Percentiles rank a stretch among this genome's conserved stretches.
Evolutionary conservation across 164 flowering plant species (phyloP).

Genomic region (Warburgia ugandensis): DNA sequence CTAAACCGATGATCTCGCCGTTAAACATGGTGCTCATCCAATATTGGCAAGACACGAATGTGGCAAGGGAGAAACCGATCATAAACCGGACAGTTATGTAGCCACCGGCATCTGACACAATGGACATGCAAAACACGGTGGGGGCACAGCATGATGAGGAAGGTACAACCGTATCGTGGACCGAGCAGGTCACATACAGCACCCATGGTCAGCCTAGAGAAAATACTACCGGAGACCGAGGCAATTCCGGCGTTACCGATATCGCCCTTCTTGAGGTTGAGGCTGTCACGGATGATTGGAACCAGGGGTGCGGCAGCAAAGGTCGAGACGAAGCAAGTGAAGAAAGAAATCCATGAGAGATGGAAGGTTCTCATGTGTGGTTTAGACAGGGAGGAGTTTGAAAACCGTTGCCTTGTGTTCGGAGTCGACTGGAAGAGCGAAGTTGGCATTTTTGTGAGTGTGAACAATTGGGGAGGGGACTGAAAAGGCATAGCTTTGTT

Average conservation of each 20-base stretch:
- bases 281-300: slow-evolving; percentile 74
- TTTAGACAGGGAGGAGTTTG: slow-evolving; percentile 40
- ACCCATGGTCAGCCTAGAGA: slow-evolving; percentile 71
- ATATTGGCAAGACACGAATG: slow-evolving; percentile 70
- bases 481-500: slow-evolving; percentile 21
- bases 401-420: slow-evolving; percentile 62
- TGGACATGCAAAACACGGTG: slow-evolving; percentile 47
- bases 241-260: slow-evolving; percentile 71
- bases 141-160: slow-evolving; percentile 59
- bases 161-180: slow-evolving; percentile 56
- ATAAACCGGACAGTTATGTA: slow-evolving; percentile 37
- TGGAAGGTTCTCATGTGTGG: slow-evolving; percentile 85
- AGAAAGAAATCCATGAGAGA: slow-evolving; percentile 70
- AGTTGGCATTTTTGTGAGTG: slow-evolving; percentile 26
- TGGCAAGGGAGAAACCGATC: slow-evolving; percentile 73
- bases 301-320: slow-evolving; percentile 76
- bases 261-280: slow-evolving; percentile 46
- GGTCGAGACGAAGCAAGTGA: slow-evolving; percentile 68
- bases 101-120: slow-evolving; percentile 35
- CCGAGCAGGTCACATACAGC: slow-evolving; percentile 67
- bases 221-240: slow-evolving; percentile 66
- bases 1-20: slow-evolving; percentile 57
- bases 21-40: slow-evolving; percentile 79
- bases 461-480: slow-evolving; percentile 25
- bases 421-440: slow-evolving; percentile 57